These are phyloP conservation scores for Trichocladium uniseriatum DNA, from an alignment of 495 filamentous ascomycete species.

Conservation along the genomic window DNA sequence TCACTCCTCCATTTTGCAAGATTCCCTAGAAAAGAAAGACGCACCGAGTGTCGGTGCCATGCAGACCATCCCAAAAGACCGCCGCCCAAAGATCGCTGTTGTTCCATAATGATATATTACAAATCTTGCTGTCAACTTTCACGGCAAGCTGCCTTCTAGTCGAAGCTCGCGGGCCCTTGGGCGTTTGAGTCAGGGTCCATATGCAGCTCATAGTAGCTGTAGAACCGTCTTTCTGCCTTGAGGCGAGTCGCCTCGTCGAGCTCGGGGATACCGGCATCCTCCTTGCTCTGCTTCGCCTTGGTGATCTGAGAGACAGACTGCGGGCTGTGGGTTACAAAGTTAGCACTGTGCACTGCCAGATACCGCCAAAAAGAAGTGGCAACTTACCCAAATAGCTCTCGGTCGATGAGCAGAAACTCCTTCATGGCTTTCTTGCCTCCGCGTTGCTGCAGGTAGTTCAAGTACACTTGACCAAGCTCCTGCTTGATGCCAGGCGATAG, in stretches of 20 bases:
- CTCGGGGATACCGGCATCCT: conserved; percentile 50
- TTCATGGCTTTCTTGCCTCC: conserved; percentile 78
- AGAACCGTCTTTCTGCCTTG: conserved; percentile 55
- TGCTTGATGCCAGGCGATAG: conserved; percentile 59
- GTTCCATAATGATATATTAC: background rate
- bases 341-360: conserved; percentile 1
- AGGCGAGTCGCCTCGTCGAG: conserved; percentile 54
- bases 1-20: too few species aligned
- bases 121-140: conserved; percentile 11
- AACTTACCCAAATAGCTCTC: conserved; percentile 73
- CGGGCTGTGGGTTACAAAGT: conserved; percentile 31
- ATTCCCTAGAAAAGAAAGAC: background rate
- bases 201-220: conserved; percentile 56
- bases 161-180: conserved; percentile 34
- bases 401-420: conserved; percentile 75
- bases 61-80: background rate
- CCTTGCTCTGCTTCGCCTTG: conserved; percentile 40
- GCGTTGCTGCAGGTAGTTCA: conserved; percentile 75
- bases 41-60: background rate
- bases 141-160: background rate
- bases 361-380: background rate
- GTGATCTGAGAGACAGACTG: conserved; percentile 38
- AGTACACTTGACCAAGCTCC: conserved; percentile 70
- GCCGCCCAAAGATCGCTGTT: background rate
- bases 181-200: conserved; percentile 38